Evolutionary conservation across 73 alveolate species (phyloP).

Genomic region (Stentor roeselii): DNA sequence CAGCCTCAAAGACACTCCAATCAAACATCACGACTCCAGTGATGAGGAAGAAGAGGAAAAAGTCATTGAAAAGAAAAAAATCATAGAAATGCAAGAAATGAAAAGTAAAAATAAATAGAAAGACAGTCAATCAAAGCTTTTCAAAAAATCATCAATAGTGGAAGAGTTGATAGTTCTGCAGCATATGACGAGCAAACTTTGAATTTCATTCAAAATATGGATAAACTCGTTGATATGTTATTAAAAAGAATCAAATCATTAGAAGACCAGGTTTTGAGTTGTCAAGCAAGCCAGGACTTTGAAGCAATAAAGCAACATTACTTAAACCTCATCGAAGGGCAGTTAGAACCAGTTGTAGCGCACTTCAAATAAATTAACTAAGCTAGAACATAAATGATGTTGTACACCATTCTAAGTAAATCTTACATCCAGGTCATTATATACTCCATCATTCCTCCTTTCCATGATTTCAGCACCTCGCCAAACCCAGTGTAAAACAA

Average conservation of each 20-base stretch:
- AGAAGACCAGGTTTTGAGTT: neutral
- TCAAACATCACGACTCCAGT: neutral
- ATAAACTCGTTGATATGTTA: neutral
- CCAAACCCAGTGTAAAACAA: neutral
- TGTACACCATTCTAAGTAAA: neutral
- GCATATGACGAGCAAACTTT: neutral
- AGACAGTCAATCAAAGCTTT: neutral
- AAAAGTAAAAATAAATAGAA: no score
- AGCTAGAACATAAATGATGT: neutral
- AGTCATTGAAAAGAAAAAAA: neutral
- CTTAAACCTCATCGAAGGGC: neutral
- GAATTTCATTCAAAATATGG: neutral
- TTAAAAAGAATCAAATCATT: neutral
- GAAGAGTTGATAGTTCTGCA: neutral
- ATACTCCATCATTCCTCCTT: neutral
- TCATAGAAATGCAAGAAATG: neutral
- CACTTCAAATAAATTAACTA: neutral
- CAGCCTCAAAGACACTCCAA: neutral
- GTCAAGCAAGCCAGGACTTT: neutral
- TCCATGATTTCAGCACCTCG: neutral
- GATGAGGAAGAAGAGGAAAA: constrained; percentile 6
- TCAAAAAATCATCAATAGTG: neutral
- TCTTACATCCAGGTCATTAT: neutral
- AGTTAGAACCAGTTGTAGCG: neutral
- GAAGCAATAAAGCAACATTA: neutral